Evolutionary conservation across 73 alveolate species (phyloP).

Genomic region (Paramecium octaurelia): DNA sequence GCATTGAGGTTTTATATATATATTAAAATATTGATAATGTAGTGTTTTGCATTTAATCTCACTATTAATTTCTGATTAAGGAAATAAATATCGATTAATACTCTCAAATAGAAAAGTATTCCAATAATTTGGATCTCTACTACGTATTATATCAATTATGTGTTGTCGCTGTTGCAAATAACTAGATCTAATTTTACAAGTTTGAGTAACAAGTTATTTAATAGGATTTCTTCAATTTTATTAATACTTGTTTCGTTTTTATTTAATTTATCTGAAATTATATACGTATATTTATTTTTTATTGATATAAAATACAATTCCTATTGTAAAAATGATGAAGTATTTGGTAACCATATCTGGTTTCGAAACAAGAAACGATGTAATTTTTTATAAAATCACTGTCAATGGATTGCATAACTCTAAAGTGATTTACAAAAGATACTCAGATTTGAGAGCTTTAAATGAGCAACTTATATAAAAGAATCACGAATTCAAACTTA

Average conservation of each 20-base stretch:
- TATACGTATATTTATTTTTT: not conserved
- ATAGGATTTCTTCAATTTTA: not conserved
- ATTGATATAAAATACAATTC: not conserved
- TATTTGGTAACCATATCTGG: not conserved
- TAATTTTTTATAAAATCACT: not conserved
- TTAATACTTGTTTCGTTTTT: not conserved
- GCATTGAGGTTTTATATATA: not conserved
- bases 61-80: not conserved
- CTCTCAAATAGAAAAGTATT: too few relatives aligned
- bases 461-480: not conserved
- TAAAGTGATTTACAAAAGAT: not conserved
- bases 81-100: too few relatives aligned
- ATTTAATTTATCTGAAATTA: too few relatives aligned
- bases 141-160: too few relatives aligned
- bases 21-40: not conserved
- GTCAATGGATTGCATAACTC: not conserved
- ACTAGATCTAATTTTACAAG: not conserved
- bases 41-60: not conserved
- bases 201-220: not conserved
- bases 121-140: too few relatives aligned
- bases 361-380: not conserved
- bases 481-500: not conserved
- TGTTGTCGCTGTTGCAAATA: not conserved
- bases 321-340: not conserved
- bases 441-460: not conserved